These are phyloP conservation scores for Apiospora rasikravindrae DNA, from an alignment of 2,329 filamentous ascomycete species.

Conservation along the genomic window DNA sequence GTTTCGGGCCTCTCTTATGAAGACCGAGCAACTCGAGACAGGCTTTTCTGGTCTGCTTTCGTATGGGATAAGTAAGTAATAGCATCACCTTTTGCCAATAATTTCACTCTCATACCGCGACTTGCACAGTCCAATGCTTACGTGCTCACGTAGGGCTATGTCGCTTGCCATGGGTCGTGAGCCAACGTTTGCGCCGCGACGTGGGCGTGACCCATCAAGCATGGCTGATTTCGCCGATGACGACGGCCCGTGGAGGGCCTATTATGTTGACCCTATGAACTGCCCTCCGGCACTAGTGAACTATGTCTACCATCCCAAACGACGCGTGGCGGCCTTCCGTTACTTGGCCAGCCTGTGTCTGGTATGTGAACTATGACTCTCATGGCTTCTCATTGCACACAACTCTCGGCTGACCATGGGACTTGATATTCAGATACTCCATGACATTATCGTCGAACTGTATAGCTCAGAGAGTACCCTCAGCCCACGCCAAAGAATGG, in stretches of 20 bases:
- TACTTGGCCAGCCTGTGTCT: not conserved
- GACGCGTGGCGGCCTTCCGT: slow-evolving; percentile 2
- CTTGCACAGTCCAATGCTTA: not conserved
- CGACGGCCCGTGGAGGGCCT: slow-evolving; percentile 8
- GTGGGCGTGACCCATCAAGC: slow-evolving; percentile 9
- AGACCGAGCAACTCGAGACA: slow-evolving; percentile 7
- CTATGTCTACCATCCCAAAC: slow-evolving; percentile 9
- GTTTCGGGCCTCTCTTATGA: slow-evolving; percentile 5
- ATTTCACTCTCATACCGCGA: not conserved
- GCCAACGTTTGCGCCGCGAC: slow-evolving; percentile 12
- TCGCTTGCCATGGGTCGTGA: slow-evolving; percentile 13
- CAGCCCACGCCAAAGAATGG: not conserved
- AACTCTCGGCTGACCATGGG: not conserved
- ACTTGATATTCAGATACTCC: not conserved
- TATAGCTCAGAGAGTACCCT: slow-evolving; percentile 4
- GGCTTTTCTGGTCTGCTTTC: slow-evolving; percentile 16
- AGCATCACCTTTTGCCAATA: not conserved
- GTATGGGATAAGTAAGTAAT: slow-evolving; percentile 7
- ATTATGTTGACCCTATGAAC: slow-evolving; percentile 2
- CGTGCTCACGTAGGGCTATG: not conserved
- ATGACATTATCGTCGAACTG: slow-evolving; percentile 13
- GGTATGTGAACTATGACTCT: not conserved
- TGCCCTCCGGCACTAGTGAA: not conserved
- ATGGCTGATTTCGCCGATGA: slow-evolving; percentile 11
- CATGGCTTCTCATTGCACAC: not conserved